Evolutionary conservation across 2,329 filamentous ascomycete species (phyloP), one percentile per base, ranked within the genome.

Genomic region (Exophiala oligosperma): DNA sequence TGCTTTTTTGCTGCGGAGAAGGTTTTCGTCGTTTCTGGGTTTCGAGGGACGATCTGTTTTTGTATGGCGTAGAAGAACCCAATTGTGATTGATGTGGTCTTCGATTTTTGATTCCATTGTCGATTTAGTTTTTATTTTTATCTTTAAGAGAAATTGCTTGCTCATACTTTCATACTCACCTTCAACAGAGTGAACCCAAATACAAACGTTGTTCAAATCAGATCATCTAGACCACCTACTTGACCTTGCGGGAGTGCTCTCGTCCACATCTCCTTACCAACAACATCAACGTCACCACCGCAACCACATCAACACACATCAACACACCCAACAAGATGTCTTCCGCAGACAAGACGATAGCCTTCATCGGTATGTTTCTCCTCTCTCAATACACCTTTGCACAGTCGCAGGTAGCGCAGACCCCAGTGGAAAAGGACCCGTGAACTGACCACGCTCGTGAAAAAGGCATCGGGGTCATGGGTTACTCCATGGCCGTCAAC

Each of bases 401-500:
- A 17, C 17, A 17, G 17, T 17, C 17, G 17, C 17, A 17, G 17
- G 17, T 17, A 17, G 17, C 17, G 17, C 17, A 17, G 17, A 17
- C 17, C 17, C 17, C 17, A 17, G 17, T 17, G 17, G 17, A 17
- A 17, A 17, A 17, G 17, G 17, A 35, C 29, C 6, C 29, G 29
- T 17, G 17, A 17, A 35, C 4, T 50, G 28, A 40, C 41, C 28
- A 46, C 46, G 37, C 17, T 17, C 17, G 17, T 17, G 21, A 17
- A 40, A 32, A 26, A 64, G 74, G 74, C 53, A 67, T 76, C 1
- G 74, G 74, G 5, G 72, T 75, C 35, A 76, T 77, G 74, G 74
- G 74, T 49, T 76, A 72, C 47, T 72, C 73, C 29, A 76, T 76
- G 74, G 74, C 74, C 26, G 64, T 72, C 12, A 76, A 76, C 56